These are phyloP conservation scores for Akebia trifoliata DNA, from an alignment of 164 flowering plant species.

Conservation along the genomic window DNA sequence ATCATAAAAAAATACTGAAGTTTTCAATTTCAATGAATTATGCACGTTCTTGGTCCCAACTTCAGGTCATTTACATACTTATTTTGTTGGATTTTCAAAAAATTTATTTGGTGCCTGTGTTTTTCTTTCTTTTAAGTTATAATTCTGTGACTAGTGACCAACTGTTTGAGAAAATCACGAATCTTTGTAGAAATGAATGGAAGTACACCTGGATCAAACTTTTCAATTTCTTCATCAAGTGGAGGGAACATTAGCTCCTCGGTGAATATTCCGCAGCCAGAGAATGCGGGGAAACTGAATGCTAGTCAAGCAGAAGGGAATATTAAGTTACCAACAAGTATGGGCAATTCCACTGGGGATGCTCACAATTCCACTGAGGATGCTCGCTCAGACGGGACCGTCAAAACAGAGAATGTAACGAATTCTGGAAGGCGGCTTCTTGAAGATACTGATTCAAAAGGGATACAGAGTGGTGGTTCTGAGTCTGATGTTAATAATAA, in stretches of 20 bases:
- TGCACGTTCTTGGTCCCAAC: background rate
- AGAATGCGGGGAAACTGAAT: constrained; percentile 29
- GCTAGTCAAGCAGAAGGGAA: constrained; percentile 27
- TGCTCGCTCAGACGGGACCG: constrained; percentile 23
- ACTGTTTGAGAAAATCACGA: constrained; percentile 1
- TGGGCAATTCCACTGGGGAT: constrained; percentile 33
- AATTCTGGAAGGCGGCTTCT: constrained; percentile 62
- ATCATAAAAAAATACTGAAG: background rate
- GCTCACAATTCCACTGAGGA: too few species aligned
- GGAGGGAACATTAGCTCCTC: constrained; percentile 18
- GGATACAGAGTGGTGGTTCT: constrained; percentile 30
- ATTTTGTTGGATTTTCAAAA: background rate
- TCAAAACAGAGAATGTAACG: constrained; percentile 29
- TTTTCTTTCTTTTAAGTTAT: background rate
- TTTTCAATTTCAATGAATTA: background rate
- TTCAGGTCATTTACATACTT: background rate
- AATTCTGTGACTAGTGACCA: background rate
- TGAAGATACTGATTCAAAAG: constrained; percentile 46
- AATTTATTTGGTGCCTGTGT: background rate
- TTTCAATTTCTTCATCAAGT: constrained; percentile 20
- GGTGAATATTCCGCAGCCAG: constrained; percentile 31
- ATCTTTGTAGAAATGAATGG: constrained; percentile 34
- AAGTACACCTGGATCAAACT: constrained; percentile 25
- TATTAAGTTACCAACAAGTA: constrained; percentile 38
- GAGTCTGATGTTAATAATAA: constrained; percentile 28